A percentile compares a stretch with the other conserved stretches of the same genome.
These are phyloP conservation scores for Trametes sanguinea DNA, from an alignment of 768 basidiomycete genomes.

Conservation along the genomic window DNA sequence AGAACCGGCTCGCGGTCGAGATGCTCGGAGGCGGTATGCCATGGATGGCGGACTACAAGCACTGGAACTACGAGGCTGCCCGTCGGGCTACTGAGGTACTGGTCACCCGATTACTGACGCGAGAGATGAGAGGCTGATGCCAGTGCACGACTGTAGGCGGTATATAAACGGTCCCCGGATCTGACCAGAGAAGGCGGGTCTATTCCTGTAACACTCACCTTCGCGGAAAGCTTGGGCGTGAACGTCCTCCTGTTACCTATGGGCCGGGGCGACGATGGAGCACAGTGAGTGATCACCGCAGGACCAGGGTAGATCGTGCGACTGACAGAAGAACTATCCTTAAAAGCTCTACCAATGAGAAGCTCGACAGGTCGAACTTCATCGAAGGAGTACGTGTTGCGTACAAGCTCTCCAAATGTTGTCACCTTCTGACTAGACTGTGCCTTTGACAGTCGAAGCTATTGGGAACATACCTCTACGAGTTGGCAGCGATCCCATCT, in stretches of 20 bases:
- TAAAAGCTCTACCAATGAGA: conserved; percentile 87
- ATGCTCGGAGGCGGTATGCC: conserved; percentile 81
- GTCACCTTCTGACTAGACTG: no score
- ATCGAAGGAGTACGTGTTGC: conserved; percentile 67
- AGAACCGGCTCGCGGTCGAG: conserved; percentile 78
- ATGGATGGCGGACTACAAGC: conserved; percentile 82
- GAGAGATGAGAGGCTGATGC: no score
- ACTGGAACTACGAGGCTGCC: conserved; percentile 94
- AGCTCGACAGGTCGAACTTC: conserved; percentile 88
- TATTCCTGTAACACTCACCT: conserved; percentile 91
- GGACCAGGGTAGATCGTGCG: background rate
- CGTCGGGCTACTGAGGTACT: conserved; percentile 77
- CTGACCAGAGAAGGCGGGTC: conserved; percentile 91
- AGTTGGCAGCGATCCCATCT: no score
- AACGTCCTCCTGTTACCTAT: conserved; percentile 91
- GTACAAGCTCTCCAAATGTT: no score
- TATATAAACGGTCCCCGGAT: conserved; percentile 79
- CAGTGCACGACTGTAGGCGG: conserved; percentile 28
- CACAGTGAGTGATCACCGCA: conserved; percentile 63
- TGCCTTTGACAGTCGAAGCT: no score
- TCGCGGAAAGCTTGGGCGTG: conserved; percentile 83
- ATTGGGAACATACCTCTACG: no score
- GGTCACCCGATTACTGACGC: background rate
- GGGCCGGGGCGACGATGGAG: conserved; percentile 93
- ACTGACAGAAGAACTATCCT: background rate